Base-by-base conservation (phyloP, 768 basidiomycete genomes). In the Hypholoma sublateritium region DNA sequence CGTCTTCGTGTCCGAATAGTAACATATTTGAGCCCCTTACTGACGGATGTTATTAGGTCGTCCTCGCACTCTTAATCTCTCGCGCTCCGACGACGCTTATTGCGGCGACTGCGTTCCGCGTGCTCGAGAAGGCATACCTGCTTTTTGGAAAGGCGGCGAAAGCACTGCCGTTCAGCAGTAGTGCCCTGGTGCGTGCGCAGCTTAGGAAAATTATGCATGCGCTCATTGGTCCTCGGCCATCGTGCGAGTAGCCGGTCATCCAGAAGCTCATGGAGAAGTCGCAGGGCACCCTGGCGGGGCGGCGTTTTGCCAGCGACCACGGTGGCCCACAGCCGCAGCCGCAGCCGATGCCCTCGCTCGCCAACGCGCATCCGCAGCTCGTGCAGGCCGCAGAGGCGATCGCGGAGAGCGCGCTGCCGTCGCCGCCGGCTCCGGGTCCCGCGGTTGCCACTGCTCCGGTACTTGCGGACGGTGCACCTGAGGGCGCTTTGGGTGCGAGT, bases 41-140 rank as follows among this genome's bases (percentile, higher is more conserved):
- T 45, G 2, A 45, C 25, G 7, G 3, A 28, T 28, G 25, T 28
- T 28, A 4, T 28, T 47, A 85, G 86, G 82, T 87, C 55, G 86
- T 87, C 0, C 68, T 89, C 25, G 85, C 85, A 8, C 70, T 89
- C 51, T 77, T 89, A 59, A 80, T 87, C 21, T 81, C 81, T 43
- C 81, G 88, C 22, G 80, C 84, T 17, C 86, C 87, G 4, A 77
- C 79, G 12, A 77, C 81, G 14, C 76, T 81, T 19, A 72, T 88
- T 35, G 81, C 86, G 1, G 76, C 78, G 12, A 78, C 79, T 67
- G 88, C 87, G 1, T 72, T 88, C 32, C 77, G 80, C 61, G 82
- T 87, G 58, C 72, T 90, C 21, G 85, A 85, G 48, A 75, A 77
- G 21, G 81, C 82, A 3, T 81, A 80, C 57, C 73, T 75, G 32